phyloP scores from a whole-genome alignment of 345 rosid species.

The Mangifera indica region DNA sequence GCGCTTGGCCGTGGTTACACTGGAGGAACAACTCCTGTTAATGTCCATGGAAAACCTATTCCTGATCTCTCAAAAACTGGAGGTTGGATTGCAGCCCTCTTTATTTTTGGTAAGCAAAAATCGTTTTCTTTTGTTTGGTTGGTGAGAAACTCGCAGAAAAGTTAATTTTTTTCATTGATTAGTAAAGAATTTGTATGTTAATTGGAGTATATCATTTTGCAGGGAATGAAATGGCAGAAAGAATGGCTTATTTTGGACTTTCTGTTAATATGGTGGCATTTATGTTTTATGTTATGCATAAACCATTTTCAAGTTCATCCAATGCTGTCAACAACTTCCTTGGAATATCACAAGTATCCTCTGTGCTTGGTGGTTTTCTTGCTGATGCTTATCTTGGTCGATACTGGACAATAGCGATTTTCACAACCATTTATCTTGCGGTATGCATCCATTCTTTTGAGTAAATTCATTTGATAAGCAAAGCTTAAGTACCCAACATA shows the following conservation, averaged over 20 bases:
- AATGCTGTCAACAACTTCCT: conserved; percentile 87
- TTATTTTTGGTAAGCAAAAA: conserved; percentile 67
- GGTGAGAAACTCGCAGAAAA: not conserved
- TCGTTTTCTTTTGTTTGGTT: not conserved
- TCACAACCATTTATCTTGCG: conserved; percentile 79
- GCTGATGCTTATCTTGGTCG: conserved; percentile 97
- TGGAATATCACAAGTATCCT: conserved; percentile 88
- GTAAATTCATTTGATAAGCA: not conserved
- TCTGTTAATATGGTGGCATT: conserved; percentile 95
- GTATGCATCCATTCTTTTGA: conserved; percentile 19
- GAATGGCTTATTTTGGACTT: conserved; percentile 91
- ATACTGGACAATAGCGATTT: conserved; percentile 89
- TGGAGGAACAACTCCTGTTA: conserved; percentile 81
- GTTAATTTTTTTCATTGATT: not conserved
- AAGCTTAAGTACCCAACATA: conserved; percentile 6
- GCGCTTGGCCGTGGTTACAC: conserved; percentile 82
- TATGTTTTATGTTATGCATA: conserved; percentile 88
- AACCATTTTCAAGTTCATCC: conserved; percentile 76
- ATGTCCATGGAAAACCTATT: conserved; percentile 79
- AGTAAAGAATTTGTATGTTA: not conserved
- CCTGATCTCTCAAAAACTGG: conserved; percentile 80
- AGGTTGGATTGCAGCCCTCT: conserved; percentile 86
- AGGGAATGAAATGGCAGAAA: conserved; percentile 97
- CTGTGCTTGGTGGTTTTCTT: conserved; percentile 86
- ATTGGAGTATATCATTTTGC: conserved; percentile 14